Conservation (phyloP, 305 asterid species). For the Plantago lanceolata region DNA sequence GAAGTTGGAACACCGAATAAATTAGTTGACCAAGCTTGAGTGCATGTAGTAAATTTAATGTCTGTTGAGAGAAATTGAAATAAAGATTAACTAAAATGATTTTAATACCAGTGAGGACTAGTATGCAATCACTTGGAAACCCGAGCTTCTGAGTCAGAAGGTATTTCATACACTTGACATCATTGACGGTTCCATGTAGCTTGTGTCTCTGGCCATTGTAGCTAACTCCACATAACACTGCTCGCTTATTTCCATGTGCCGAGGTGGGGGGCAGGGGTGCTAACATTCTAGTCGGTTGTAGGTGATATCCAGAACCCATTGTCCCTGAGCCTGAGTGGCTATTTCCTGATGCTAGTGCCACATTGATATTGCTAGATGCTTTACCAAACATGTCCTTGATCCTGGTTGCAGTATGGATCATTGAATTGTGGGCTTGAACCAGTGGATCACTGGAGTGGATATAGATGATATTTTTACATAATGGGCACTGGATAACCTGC, state of each 20-base stretch:
- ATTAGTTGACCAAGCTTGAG: background rate
- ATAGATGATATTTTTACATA: constrained; percentile 29
- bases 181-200: constrained; percentile 51
- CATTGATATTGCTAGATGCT: constrained; percentile 28
- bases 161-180: constrained; percentile 45
- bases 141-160: constrained; percentile 38
- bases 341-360: constrained; percentile 15
- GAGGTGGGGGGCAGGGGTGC: constrained; percentile 25
- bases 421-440: constrained; percentile 27
- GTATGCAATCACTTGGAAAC: constrained; percentile 45
- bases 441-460: constrained; percentile 24
- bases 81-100: background rate
- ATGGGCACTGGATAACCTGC: constrained; percentile 35
- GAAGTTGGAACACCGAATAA: background rate
- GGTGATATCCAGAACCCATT: constrained; percentile 20
- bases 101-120: constrained; percentile 49
- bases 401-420: constrained; percentile 24
- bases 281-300: constrained; percentile 23
- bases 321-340: constrained; percentile 20
- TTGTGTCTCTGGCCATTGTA: constrained; percentile 45
- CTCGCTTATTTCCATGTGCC: constrained; percentile 42
- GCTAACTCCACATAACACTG: constrained; percentile 55
- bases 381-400: constrained; percentile 24
- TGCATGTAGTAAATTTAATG: background rate
- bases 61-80: background rate